A percentile compares a stretch with the other conserved stretches of the same genome.
These are phyloP conservation scores for Ustilago loliicola DNA, from an alignment of 1,284 basidiomycete genomes.

Conservation along the genomic window DNA sequence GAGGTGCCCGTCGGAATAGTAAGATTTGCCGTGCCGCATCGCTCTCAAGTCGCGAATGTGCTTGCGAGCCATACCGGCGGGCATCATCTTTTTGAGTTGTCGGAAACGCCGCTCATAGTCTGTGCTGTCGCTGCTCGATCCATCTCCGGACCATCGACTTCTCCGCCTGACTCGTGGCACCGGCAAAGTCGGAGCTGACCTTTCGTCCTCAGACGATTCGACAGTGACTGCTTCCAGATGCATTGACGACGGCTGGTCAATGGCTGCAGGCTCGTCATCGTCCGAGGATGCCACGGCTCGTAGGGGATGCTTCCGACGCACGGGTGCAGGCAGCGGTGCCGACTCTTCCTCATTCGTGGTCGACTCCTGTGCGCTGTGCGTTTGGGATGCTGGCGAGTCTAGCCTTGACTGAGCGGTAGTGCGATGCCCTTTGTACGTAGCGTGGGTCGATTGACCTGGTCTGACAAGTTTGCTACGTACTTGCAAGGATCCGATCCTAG, in stretches of 20 bases:
- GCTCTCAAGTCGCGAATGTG: constrained; percentile 66
- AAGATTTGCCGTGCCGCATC: constrained; percentile 66
- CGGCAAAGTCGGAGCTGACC: constrained; percentile 5
- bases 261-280: not conserved
- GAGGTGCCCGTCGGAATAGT: constrained; percentile 58
- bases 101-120: constrained; percentile 67
- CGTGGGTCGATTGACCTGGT: not conserved
- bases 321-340: constrained; percentile 5
- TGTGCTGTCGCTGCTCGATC: constrained; percentile 54
- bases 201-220: constrained; percentile 46
- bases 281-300: constrained; percentile 27
- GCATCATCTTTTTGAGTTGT: constrained; percentile 67
- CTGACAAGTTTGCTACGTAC: not conserved
- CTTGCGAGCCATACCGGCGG: constrained; percentile 61
- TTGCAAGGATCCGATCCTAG: constrained; percentile 8
- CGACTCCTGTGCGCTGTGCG: constrained; percentile 5
- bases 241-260: not conserved
- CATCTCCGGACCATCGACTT: constrained; percentile 49
- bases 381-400: not conserved
- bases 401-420: constrained; percentile 4
- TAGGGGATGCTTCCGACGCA: constrained; percentile 27
- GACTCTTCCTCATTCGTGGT: constrained; percentile 22
- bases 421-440: constrained; percentile 36
- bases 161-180: constrained; percentile 24
- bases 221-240: constrained; percentile 16